A percentile compares a stretch with the other conserved stretches of the same genome.
phyloP scores from a whole-genome alignment of 1,284 basidiomycete genomes.

The Cryptococcus maquisensis region DNA sequence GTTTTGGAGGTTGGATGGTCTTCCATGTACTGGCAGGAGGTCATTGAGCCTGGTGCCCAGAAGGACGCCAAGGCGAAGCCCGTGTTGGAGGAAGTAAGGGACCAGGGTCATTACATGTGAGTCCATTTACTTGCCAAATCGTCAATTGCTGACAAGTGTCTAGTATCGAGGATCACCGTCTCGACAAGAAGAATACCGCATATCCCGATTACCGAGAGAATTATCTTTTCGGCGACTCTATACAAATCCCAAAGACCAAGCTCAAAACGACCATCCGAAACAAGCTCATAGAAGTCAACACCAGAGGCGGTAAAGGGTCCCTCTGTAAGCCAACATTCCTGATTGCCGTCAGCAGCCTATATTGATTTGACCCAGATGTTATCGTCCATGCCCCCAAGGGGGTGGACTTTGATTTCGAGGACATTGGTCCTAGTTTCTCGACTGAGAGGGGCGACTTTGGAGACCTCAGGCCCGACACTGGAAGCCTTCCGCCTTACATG shows the following conservation, averaged over 20 bases:
- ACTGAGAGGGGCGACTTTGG: constrained; percentile 11
- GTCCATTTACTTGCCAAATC: constrained; percentile 4
- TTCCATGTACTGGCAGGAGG: constrained; percentile 26
- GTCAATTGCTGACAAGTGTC: not conserved
- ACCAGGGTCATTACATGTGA: constrained; percentile 42
- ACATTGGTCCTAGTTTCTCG: constrained; percentile 8
- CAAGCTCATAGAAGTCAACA: constrained; percentile 27
- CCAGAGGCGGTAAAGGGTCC: constrained; percentile 29
- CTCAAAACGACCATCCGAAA: constrained; percentile 18
- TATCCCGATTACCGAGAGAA: constrained; percentile 21
- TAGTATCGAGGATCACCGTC: constrained; percentile 37
- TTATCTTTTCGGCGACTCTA: constrained; percentile 29
- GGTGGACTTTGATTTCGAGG: constrained; percentile 13
- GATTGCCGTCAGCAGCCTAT: not conserved
- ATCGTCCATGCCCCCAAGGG: constrained; percentile 24
- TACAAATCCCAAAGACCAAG: constrained; percentile 16
- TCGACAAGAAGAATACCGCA: constrained; percentile 22
- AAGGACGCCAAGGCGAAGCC: constrained; percentile 4
- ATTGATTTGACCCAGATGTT: not conserved
- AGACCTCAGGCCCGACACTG: constrained; percentile 19
- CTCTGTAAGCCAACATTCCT: constrained; percentile 23
- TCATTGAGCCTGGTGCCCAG: too few relatives aligned
- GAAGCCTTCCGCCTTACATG: constrained; percentile 21
- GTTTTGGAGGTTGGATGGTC: constrained; percentile 39
- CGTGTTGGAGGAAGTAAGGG: constrained; percentile 24